Base-by-base conservation (phyloP, 179 eudicot species). In the Silene vulgaris region DNA sequence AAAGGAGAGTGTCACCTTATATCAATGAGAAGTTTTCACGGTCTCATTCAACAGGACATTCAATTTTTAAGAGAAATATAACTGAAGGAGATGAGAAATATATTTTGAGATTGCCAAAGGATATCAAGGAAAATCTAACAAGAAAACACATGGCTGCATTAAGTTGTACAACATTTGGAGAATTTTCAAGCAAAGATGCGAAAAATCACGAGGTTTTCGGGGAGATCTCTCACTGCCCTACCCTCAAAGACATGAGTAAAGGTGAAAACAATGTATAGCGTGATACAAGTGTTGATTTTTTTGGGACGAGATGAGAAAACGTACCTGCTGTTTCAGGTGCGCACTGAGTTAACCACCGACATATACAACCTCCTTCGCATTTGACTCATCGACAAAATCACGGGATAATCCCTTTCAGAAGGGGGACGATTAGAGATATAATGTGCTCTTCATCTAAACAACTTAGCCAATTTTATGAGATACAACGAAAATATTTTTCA, bases 11-110 rank as follows among this genome's bases (percentile, higher is more conserved):
- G 6, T 69, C 78, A 1, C 52, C 76, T 5, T 76, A 30, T 3
- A 6, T 57, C 11, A 76, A 20, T 8, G 84, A 75, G 50, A 80
- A 75, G 45, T 82, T 86, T 83, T 45, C 87, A 0, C 86, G 88
- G 79, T 91, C 90, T 13, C 84, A 88, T 64, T 87, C 97, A 2
- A 91, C 97, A 0, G 97, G 97, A 40, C 97, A 91, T 82, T 88
- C 93, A 1, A 82, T 85, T 75, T 72, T 74, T 6, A 77, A 73
- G 32, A 69, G 54, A 35, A 70, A 13, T 11, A 16, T n/a, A 16
- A 21, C 12, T 0, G 66, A 37, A 12, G 88, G 86, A 1, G 77
- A 75, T 16, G 74, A 54, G 9, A 89, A 80, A 73, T 89, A 72
- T 81, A 89, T 86, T 1, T 72, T 86, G 72, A 89, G 72, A 74